Conservation (phyloP, 1,284 basidiomycete species). For the Pascua guehoae region DNA sequence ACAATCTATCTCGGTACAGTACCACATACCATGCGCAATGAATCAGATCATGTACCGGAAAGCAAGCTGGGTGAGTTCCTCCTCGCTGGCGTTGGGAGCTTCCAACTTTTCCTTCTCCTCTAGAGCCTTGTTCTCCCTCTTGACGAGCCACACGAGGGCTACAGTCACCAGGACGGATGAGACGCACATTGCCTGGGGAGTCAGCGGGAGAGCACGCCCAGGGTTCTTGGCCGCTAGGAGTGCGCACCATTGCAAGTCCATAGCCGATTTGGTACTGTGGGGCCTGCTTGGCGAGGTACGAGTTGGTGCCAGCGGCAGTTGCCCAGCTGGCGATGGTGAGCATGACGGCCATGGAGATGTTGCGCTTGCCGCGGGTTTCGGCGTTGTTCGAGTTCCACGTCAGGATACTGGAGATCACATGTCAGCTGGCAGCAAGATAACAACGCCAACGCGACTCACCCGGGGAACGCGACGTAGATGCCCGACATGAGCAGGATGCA, state of each 20-base stretch:
- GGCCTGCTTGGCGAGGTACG: constrained; percentile 16
- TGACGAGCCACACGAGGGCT: constrained; percentile 5
- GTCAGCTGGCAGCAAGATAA: too few species aligned
- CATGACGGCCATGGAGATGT: constrained; percentile 21
- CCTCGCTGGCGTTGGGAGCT: neutral
- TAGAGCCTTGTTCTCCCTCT: constrained; percentile 7
- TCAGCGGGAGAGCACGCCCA: too few species aligned
- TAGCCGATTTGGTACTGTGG: constrained; percentile 15
- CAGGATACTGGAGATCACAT: constrained; percentile 13
- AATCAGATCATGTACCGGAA: constrained; percentile 7
- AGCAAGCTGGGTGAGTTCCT: neutral
- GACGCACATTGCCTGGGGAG: constrained; percentile 6
- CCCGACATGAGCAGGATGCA: constrained; percentile 16
- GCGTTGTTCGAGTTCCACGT: constrained; percentile 23
- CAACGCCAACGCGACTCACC: neutral
- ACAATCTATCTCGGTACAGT: too few species aligned
- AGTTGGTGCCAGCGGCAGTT: constrained; percentile 20
- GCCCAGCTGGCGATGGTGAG: constrained; percentile 18
- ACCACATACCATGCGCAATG: too few species aligned
- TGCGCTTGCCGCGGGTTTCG: constrained; percentile 18
- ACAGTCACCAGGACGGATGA: constrained; percentile 8
- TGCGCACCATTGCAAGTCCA: constrained; percentile 10
- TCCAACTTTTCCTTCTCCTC: constrained; percentile 3
- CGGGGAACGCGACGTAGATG: constrained; percentile 13
- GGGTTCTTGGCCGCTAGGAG: too few species aligned